Percentiles rank a stretch among this genome's conserved stretches.
These are phyloP conservation scores for Pseudogymnoascus sp. DNA, from an alignment of 2,329 filamentous ascomycete genomes.

Conservation along the genomic window DNA sequence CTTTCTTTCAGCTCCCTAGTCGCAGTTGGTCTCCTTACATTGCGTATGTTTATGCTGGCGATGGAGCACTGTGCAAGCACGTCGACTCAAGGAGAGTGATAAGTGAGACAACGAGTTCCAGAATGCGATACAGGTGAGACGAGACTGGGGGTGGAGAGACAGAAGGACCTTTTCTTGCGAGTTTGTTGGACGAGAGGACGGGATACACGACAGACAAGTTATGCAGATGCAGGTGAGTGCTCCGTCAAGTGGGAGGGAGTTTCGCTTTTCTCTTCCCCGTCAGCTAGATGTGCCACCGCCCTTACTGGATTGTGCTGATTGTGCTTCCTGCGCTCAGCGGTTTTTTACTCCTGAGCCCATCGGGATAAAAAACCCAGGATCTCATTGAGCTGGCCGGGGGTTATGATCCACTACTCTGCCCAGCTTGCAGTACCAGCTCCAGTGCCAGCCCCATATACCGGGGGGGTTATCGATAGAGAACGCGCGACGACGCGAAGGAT, in stretches of 20 bases:
- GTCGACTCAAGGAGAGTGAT: neutral
- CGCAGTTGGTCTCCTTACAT: neutral
- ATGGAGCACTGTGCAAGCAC: neutral
- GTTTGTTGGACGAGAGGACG: neutral
- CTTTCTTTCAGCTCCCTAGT: slow-evolving; percentile 1
- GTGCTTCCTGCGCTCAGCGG: neutral
- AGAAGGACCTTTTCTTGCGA: neutral
- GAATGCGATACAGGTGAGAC: slow-evolving; percentile 5
- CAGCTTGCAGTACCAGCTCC: neutral
- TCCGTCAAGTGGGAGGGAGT: neutral
- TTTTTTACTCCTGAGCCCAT: slow-evolving; percentile 7
- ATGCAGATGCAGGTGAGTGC: neutral
- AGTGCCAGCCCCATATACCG: neutral
- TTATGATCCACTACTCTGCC: neutral
- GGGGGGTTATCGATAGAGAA: neutral
- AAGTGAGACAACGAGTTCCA: slow-evolving; percentile 2
- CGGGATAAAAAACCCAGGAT: slow-evolving; percentile 1
- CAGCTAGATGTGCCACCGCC: neutral
- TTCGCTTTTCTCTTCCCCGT: neutral
- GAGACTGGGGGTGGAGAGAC: neutral
- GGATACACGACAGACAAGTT: neutral
- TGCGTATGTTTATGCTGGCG: slow-evolving; percentile 7
- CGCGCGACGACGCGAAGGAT: neutral
- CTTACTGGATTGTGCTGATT: neutral
- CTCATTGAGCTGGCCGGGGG: slow-evolving; percentile 1